Evolutionary conservation across 2,329 filamentous ascomycete species (phyloP), one percentile per base, ranked within the genome.

Genomic region (Fusarium vanettenii): DNA sequence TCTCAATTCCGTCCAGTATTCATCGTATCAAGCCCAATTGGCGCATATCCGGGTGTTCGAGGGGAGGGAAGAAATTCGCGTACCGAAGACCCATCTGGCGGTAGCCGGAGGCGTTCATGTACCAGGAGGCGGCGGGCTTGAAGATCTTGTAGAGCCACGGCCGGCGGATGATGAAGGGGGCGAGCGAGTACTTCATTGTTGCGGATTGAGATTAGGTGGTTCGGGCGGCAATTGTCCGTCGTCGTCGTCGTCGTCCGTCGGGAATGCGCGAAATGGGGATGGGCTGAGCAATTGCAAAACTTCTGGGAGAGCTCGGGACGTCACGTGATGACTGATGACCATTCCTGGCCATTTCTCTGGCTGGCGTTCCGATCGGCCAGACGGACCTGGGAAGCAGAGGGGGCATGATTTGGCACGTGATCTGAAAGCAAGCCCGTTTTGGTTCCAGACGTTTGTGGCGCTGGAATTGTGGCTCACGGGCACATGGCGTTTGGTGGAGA

Each of bases 81-180:
- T 93, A 98, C 95, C 89, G 94, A 86, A 98, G 89, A 81, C 96
- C 96, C 82, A 98, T 89, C 90, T 96, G 91, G 86, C 95, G 93
- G 90, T 98, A 98, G 83, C 96, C 96, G 80, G 95, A 90, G 80
- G 95, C 93, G 83, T 96, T 93, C 86, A 87, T 87, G 88, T 98
- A 98, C 95, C 95, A 98, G 82, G 92, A 90, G 85, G 95, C 91
- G 76, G 98, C 83, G 77, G 97, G 97, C 88, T 88, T 91, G 85
- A 98, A 87, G 87, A 93, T 71, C 75, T 82, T 92, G 85, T 88
- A 87, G 82, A 98, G 91, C 94, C 94, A 98, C 79, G 96, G 95
- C 81, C 95, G 92, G 89, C 93, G 93, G 83, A 91, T 83, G 82
- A 98, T 90, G 83, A 91, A 95, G 79, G 91, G 93, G 81, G 93